Evolutionary conservation across 495 filamentous ascomycete species (phyloP), one percentile per base, ranked within the genome.

Genomic region (Lophiotrema nucula): DNA sequence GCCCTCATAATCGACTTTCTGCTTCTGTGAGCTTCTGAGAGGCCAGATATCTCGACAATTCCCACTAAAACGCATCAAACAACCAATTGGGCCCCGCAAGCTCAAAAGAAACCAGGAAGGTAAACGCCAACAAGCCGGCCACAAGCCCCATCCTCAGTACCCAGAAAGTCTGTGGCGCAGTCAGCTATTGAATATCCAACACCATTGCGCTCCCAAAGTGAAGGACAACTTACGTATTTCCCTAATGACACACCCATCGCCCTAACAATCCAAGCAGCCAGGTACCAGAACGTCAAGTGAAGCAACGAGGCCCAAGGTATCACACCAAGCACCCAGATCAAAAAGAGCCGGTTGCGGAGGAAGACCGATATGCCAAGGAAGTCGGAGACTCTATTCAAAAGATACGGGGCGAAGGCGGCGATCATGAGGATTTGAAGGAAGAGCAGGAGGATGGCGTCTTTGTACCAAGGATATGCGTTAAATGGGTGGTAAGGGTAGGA

Each of bases 291-390:
- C 19, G 26, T 11, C 12, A 64, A 24, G 42, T 58, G 60, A 2
- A 64, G 10, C 8, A 58, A 27, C 25, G 33, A 31, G 4, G 42
- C 43, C 31, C 25, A 24, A 0, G 60, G 60, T 4, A 58, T 24
- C 4, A 64, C 25, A 15, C 11, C 43, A 12, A 58, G 48, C 5
- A 54, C 45, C 49, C 41, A 58, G n/a, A 45, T 46, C 6, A 64
- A 18, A 31, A 64, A 64, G n/a, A 64, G 23, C 19, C 53, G 43
- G 21, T 47, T 48, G 18, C 55, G 48, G 8, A 64, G 24, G 19
- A 64, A 43, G 35, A 28, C 21, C 0, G 41, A 33, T 19, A 64
- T 25, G 43, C 60, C 54, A 2, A 64, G 47, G 55, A 64, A 54
- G 22, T 46, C 35, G 39, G 24, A 25, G 11, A 54, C 16, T 6